phyloP scores from a whole-genome alignment of 2,329 filamentous ascomycete genomes.

The Tolypocladium cylindrosporum region DNA sequence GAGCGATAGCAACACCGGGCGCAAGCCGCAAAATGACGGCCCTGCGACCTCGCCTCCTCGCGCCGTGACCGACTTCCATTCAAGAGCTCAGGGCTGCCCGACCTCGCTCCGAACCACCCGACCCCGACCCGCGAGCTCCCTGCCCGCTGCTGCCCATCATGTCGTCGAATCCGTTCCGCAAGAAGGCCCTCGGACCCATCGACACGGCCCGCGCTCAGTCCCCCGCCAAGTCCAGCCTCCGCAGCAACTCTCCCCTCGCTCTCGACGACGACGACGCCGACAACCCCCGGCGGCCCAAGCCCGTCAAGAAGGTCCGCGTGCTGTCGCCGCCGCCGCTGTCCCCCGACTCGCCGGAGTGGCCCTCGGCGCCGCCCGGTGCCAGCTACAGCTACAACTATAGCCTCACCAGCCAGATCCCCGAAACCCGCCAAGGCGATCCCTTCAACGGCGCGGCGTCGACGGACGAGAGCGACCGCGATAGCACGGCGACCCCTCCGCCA shows the following conservation, averaged over 20 bases:
- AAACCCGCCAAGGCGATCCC: conserved; percentile 12
- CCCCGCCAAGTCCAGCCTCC: conserved; percentile 9
- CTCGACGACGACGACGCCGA: conserved; percentile 2
- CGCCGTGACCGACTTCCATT: background rate
- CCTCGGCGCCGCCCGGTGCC: conserved; percentile 13
- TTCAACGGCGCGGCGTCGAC: conserved; percentile 18
- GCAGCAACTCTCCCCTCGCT: conserved; percentile 4
- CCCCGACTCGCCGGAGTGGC: conserved; percentile 37
- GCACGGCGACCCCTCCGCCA: conserved; percentile 14
- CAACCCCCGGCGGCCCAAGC: conserved; percentile 34
- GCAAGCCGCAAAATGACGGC: conserved; percentile 1
- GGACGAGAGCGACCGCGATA: conserved; percentile 18
- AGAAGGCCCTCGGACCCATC: conserved; percentile 7
- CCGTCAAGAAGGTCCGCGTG: conserved; percentile 58
- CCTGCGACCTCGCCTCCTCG: background rate
- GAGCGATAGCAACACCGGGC: background rate
- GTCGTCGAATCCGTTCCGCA: conserved; percentile 15
- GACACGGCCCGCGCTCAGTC: conserved; percentile 8
- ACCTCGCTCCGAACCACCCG: background rate
- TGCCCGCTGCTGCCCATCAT: conserved; percentile 1
- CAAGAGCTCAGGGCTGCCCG: background rate
- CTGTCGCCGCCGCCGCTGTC: conserved; percentile 54
- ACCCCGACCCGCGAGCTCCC: background rate
- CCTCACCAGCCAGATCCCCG: background rate
- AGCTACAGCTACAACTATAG: background rate